Conservation (phyloP, 331 rosid genomes). For the Saraca asoca region DNA sequence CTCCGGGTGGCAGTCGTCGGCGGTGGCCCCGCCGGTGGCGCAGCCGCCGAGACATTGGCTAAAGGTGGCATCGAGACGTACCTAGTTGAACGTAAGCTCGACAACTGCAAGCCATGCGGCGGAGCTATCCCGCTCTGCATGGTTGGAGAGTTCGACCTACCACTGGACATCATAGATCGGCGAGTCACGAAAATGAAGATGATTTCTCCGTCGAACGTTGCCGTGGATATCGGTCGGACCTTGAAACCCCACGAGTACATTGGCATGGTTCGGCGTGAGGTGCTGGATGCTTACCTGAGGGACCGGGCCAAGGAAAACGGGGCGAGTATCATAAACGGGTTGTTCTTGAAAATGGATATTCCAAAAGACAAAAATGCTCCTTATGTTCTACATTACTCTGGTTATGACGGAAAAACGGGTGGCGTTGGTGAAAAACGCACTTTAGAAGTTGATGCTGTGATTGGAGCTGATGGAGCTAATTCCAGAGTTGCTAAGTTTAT, state of each 20-base stretch:
- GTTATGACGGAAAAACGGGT: constrained; percentile 63
- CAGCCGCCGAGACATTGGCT: constrained; percentile 75
- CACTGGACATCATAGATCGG: constrained; percentile 82
- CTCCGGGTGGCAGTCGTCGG: constrained; percentile 86
- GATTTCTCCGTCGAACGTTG: constrained; percentile 94
- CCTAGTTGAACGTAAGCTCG: constrained; percentile 78
- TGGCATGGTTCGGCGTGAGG: constrained; percentile 91
- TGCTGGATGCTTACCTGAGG: constrained; percentile 67
- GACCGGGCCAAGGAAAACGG: constrained; percentile 72
- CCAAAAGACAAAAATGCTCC: constrained; percentile 59
- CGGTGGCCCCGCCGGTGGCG: constrained; percentile 79
- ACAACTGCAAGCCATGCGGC: constrained; percentile 94
- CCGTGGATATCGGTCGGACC: constrained; percentile 82
- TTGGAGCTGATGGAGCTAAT: constrained; percentile 93
- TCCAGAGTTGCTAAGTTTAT: constrained; percentile 87
- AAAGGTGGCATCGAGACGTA: constrained; percentile 83
- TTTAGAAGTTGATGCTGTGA: constrained; percentile 84
- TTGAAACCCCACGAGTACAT: constrained; percentile 89
- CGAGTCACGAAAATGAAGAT: constrained; percentile 92
- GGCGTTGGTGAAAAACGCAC: constrained; percentile 64
- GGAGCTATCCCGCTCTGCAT: constrained; percentile 97
- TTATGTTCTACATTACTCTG: constrained; percentile 69
- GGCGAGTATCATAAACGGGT: constrained; percentile 69
- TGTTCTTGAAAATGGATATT: constrained; percentile 78
- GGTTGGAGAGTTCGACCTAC: constrained; percentile 90